A percentile compares a stretch with the other conserved stretches of the same genome.
phyloP scores from a whole-genome alignment of 768 basidiomycete genomes.

The Cystofilobasidium bisporidii region DNA sequence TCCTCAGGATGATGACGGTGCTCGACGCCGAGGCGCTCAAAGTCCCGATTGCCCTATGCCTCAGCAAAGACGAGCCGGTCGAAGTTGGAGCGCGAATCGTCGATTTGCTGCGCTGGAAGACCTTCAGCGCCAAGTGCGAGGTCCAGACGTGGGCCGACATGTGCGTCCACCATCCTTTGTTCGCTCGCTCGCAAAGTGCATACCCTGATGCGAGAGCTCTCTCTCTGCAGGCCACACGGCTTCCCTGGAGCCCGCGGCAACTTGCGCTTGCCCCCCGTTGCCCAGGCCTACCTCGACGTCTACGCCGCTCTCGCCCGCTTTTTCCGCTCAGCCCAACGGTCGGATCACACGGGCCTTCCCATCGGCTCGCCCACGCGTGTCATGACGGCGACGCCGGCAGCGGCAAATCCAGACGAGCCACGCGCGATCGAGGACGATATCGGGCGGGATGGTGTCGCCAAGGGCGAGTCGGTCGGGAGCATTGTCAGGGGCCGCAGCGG shows the following conservation, averaged over 20 bases:
- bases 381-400: too few species aligned
- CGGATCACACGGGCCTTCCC: not conserved
- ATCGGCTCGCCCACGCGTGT: not conserved
- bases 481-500: too few species aligned
- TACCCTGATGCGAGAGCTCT: not conserved
- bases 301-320: not conserved
- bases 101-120: constrained; percentile 1
- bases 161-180: not conserved
- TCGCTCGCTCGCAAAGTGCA: not conserved
- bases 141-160: constrained; percentile 5
- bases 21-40: constrained; percentile 19
- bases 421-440: too few species aligned
- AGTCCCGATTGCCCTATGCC: constrained; percentile 2
- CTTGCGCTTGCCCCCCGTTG: not conserved
- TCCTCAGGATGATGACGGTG: not conserved
- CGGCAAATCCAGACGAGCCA: too few species aligned
- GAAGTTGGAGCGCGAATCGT: constrained; percentile 14
- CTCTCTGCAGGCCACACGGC: constrained; percentile 5
- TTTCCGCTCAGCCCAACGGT: not conserved
- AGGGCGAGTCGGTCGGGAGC: too few species aligned
- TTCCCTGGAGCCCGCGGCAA: constrained; percentile 6
- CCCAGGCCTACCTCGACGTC: not conserved
- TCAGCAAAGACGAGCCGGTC: constrained; percentile 3
- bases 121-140: not conserved
- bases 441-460: too few species aligned